phyloP scores from a whole-genome alignment of 805 yeast species.

The Kregervanrija delftensis region DNA sequence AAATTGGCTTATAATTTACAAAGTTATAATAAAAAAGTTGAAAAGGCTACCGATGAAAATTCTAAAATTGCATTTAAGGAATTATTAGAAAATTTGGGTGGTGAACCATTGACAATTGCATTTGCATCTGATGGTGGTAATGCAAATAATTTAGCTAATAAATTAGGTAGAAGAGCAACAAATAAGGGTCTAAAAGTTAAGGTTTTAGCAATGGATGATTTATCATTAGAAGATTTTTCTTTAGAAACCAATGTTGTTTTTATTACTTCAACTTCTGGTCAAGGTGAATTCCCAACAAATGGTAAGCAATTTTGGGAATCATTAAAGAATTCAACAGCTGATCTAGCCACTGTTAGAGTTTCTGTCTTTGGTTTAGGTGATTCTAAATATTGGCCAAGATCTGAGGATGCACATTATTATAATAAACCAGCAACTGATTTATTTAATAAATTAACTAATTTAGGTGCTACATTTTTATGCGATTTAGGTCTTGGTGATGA shows the following conservation, averaged over 20 bases:
- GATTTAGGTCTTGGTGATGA: slow-evolving; percentile 91
- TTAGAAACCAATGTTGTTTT: slow-evolving; percentile 64
- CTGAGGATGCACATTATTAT: slow-evolving; percentile 89
- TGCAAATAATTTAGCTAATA: slow-evolving; percentile 76
- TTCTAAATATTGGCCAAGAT: slow-evolving; percentile 92
- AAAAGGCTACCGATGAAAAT: slow-evolving; percentile 44
- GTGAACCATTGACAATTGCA: slow-evolving; percentile 83
- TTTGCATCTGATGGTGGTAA: slow-evolving; percentile 92
- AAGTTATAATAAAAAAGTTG: slow-evolving; percentile 51
- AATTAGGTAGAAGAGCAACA: slow-evolving; percentile 70
- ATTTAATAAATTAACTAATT: slow-evolving; percentile 50
- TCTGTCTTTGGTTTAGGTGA: slow-evolving; percentile 78
- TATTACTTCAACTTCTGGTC: slow-evolving; percentile 73
- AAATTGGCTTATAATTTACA: slow-evolving; percentile 70
- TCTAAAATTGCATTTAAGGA: slow-evolving; percentile 74
- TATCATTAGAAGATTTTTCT: slow-evolving; percentile 65
- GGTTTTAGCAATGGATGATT: slow-evolving; percentile 64
- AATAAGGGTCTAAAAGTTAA: slow-evolving; percentile 70
- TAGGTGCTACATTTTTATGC: slow-evolving; percentile 69
- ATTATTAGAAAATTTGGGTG: slow-evolving; percentile 78
- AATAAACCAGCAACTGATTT: slow-evolving; percentile 85
- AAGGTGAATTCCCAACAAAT: slow-evolving; percentile 81
- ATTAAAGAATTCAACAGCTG: slow-evolving; percentile 58
- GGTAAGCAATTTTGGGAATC: slow-evolving; percentile 75
- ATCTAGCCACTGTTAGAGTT: slow-evolving; percentile 48